A percentile compares a stretch with the other conserved stretches of the same genome.
These are phyloP conservation scores for Hygrocybe punicea DNA, from an alignment of 768 basidiomycete species.

Conservation along the genomic window DNA sequence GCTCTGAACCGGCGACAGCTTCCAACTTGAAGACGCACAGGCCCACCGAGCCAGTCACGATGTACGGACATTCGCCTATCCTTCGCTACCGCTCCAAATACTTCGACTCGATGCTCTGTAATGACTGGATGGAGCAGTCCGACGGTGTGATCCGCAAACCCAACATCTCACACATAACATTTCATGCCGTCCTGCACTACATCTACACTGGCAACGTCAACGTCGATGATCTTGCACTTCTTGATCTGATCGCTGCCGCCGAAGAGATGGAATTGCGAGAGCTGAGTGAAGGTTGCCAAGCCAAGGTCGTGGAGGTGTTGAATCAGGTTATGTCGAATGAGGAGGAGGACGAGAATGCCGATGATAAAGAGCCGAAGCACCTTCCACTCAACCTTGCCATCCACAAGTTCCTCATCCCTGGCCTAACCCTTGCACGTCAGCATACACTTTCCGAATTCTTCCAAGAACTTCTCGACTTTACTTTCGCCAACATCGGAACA, in stretches of 20 bases:
- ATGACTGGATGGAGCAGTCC: slow-evolving; percentile 1
- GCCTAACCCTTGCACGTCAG: slow-evolving; percentile 1
- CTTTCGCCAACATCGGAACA: slow-evolving; percentile 3
- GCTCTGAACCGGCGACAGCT: neutral
- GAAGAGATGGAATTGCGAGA: neutral
- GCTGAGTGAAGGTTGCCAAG: slow-evolving; percentile 2
- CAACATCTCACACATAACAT: slow-evolving; percentile 2
- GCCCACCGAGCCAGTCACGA: slow-evolving; percentile 4
- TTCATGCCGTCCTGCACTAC: slow-evolving; percentile 5
- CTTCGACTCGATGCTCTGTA: neutral
- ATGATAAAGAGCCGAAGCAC: slow-evolving; percentile 3
- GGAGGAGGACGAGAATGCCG: slow-evolving; percentile 1
- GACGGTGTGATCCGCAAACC: neutral
- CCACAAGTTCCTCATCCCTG: slow-evolving; percentile 5
- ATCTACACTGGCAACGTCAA: neutral
- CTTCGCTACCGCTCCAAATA: neutral
- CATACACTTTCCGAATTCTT: neutral
- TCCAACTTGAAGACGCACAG: slow-evolving; percentile 1
- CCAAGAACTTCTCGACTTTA: slow-evolving; percentile 1
- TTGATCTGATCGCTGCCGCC: slow-evolving; percentile 3
- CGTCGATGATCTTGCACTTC: slow-evolving; percentile 2
- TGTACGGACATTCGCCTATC: neutral
- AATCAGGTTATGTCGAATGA: neutral
- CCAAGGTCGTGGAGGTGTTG: slow-evolving; percentile 1
- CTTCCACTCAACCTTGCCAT: slow-evolving; percentile 3